Percentiles rank a stretch among this genome's conserved stretches.
phyloP scores from a whole-genome alignment of 2,329 filamentous ascomycete genomes.

The Trichophyton simii region DNA sequence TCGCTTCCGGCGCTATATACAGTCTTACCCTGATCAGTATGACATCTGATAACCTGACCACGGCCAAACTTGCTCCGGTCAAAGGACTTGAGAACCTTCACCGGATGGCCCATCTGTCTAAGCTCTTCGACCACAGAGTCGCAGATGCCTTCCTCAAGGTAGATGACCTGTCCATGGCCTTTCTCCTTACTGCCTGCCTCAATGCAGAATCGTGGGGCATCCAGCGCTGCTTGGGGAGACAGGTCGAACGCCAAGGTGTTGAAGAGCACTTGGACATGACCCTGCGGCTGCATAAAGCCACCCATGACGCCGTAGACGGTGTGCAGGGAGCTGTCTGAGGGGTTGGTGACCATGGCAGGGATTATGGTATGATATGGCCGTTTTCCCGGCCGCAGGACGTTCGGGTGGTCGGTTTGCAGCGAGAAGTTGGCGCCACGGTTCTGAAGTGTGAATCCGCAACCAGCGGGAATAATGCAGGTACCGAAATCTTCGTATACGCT shows the following conservation, averaged over 20 bases:
- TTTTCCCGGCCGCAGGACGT: constrained; percentile 67
- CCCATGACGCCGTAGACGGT: constrained; percentile 94
- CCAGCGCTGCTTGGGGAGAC: constrained; percentile 75
- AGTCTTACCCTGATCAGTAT: constrained; percentile 58
- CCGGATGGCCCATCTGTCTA: constrained; percentile 57
- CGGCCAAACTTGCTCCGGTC: constrained; percentile 62
- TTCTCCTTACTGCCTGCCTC: constrained; percentile 50
- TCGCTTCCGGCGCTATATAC: constrained; percentile 89
- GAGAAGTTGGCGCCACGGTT: constrained; percentile 85
- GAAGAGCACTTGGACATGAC: constrained; percentile 82
- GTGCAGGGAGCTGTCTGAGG: constrained; percentile 60
- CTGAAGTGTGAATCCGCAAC: constrained; percentile 86
- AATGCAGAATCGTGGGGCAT: constrained; percentile 84
- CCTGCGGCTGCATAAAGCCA: constrained; percentile 96
- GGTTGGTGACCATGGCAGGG: constrained; percentile 74
- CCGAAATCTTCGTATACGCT: constrained; percentile 83
- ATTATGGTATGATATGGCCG: constrained; percentile 97
- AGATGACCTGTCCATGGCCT: constrained; percentile 52
- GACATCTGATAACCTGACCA: constrained; percentile 72
- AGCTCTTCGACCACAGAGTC: constrained; percentile 56
- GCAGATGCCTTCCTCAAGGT: constrained; percentile 70
- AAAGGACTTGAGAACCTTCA: constrained; percentile 55
- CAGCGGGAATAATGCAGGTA: constrained; percentile 68
- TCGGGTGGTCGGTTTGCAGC: constrained; percentile 58
- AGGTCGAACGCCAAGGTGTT: constrained; percentile 76